Base-by-base conservation (phyloP, 345 rosid species). In the Raphanus sativus region DNA sequence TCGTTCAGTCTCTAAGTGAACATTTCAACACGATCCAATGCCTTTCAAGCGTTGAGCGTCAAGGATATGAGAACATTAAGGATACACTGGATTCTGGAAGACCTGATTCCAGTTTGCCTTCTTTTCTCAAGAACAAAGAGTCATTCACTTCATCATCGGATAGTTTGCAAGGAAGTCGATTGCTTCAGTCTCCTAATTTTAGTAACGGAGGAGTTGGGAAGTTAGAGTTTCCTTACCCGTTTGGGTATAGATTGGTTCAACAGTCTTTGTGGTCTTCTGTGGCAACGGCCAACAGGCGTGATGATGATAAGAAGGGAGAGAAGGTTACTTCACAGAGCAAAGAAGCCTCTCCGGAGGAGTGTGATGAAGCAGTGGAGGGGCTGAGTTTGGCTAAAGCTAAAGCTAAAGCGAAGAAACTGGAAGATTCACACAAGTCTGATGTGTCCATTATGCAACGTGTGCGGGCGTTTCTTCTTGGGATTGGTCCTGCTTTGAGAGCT, bases 351-450 rank as follows among this genome's bases (percentile, higher is more conserved):
- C 92, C 98, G 0, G 96, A 91, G 84, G 96, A 94, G 52, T 94
- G 98, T 80, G 98, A 94, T 86, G 90, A 90, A 84, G 98, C 98
- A 15, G 92, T 94, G 67, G 97, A 91, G 87, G 97, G 89, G 33
- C 74, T 94, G 74, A 91, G 86, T 78, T 78, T 89, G 62, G 96
- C 76, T 40, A 91, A 91, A 84, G 98, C 97, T 13, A 94, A 90
- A 82, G 98, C 93, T 25, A 91, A 94, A 79, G 96, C 94, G 50
- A 89, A 88, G 81, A 86, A 91, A 81, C 28, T 80, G 78, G 91
- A 86, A 74, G 94, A 91, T 67, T 81, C 87, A 16, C 87, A 84
- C 33, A 90, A 87, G 67, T 80, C 82, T 77, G 84, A 82, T 68
- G 80, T 82, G 56, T 75, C 94, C 8, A 13, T 86, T 52, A 30